Evolutionary conservation across 169 alveolate species (phyloP).

Genomic region (Plasmodium gallinaceum): DNA sequence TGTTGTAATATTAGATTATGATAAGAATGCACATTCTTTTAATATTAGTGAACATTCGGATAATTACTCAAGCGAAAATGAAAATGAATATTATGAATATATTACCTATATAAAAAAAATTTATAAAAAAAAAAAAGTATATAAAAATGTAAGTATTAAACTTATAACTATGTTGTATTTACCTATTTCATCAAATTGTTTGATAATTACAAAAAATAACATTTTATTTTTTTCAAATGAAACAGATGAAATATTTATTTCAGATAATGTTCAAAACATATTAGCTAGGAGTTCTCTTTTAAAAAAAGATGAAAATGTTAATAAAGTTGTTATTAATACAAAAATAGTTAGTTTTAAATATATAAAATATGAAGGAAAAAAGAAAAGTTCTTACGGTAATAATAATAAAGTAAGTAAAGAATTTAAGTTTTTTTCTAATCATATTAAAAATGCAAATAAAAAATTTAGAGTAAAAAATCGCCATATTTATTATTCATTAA

Average conservation of each 20-base stretch:
- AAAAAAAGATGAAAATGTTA: constrained; percentile 11
- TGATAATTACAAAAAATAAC: constrained; percentile 62
- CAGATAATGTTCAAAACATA: constrained; percentile 54
- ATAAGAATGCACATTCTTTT: constrained; percentile 49
- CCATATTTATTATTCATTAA: constrained; percentile 19
- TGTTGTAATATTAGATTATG: constrained; percentile 59
- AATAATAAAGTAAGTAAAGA: neutral
- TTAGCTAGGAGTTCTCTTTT: constrained; percentile 13
- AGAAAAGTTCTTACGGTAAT: neutral
- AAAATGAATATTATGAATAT: constrained; percentile 78
- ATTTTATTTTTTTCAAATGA: constrained; percentile 71
- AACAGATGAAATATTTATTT: constrained; percentile 71
- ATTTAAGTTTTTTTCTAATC: neutral
- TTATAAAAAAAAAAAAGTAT: constrained; percentile 40
- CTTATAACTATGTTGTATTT: constrained; percentile 47
- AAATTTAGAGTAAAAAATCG: constrained; percentile 1
- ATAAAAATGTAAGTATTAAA: constrained; percentile 52
- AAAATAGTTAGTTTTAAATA: constrained; percentile 45
- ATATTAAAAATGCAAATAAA: neutral
- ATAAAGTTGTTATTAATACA: constrained; percentile 55
- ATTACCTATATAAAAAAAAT: constrained; percentile 71
- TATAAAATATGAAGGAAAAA: constrained; percentile 7
- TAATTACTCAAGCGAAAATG: constrained; percentile 63
- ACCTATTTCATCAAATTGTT: constrained; percentile 72
- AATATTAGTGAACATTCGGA: constrained; percentile 47